Evolutionary conservation across 148 eudicot genomes (phyloP).

Genomic region (Dysphania ambrosioides): DNA sequence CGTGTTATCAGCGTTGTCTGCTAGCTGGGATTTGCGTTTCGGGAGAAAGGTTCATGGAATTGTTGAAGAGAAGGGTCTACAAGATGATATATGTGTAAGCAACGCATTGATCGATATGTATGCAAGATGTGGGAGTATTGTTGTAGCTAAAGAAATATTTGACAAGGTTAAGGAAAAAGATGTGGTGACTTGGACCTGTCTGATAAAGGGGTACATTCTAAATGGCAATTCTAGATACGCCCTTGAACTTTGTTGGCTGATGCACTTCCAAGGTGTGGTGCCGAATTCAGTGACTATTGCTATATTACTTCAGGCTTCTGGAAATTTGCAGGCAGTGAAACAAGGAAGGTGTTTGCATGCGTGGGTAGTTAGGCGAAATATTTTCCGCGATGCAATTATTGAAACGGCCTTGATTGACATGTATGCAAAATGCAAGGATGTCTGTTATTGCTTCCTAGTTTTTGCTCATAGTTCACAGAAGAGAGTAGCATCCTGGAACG

Average conservation of each 20-base stretch:
- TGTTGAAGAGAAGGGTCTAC: conserved; percentile 42
- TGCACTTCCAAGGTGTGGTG: conserved; percentile 50
- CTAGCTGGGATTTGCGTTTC: conserved; percentile 44
- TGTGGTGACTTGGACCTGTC: conserved; percentile 65
- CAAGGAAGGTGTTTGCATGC: conserved; percentile 62
- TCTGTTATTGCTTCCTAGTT: conserved; percentile 36
- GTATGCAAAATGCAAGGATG: conserved; percentile 56
- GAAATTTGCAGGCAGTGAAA: conserved; percentile 30
- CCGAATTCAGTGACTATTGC: conserved; percentile 58
- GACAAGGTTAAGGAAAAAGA: conserved; percentile 47
- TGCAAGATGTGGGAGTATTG: conserved; percentile 56
- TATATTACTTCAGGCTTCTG: conserved; percentile 54
- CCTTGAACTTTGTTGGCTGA: conserved; percentile 32
- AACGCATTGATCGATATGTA: conserved; percentile 79
- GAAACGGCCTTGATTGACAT: conserved; percentile 64
- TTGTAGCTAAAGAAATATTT: conserved; percentile 45
- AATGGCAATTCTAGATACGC: conserved; percentile 39
- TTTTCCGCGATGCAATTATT: conserved; percentile 47
- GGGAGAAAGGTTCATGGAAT: conserved; percentile 47
- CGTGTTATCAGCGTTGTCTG: conserved; percentile 55
- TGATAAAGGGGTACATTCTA: conserved; percentile 53
- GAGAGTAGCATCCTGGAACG: conserved; percentile 57
- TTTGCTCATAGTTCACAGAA: conserved; percentile 40
- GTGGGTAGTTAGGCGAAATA: conserved; percentile 47
- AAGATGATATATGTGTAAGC: conserved; percentile 32